Conservation (phyloP, 257 asterid genomes). For the Asclepias syriaca region DNA sequence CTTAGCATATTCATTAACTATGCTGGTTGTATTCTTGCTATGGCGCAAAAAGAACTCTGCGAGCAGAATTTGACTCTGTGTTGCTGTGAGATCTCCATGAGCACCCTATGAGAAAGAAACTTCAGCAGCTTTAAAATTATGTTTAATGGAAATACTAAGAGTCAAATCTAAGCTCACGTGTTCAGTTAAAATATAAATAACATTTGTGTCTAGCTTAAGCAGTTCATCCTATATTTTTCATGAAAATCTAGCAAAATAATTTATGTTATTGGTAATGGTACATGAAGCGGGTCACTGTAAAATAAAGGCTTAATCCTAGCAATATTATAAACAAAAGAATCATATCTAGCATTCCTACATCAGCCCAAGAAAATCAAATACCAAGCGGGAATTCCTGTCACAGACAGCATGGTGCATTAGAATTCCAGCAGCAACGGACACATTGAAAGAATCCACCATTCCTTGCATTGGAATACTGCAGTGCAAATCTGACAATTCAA, state of each 20-base stretch:
- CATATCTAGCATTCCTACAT: neutral
- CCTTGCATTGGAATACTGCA: constrained; percentile 97
- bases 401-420: constrained; percentile 91
- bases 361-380: constrained; percentile 20
- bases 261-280: neutral
- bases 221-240: neutral
- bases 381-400: constrained; percentile 72
- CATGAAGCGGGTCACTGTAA: neutral
- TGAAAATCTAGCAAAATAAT: neutral
- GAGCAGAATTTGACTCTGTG: constrained; percentile 68
- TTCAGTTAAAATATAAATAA: neutral
- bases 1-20: constrained; percentile 60
- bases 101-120: constrained; percentile 49
- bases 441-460: constrained; percentile 96
- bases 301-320: neutral
- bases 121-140: neutral
- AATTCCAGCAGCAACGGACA: constrained; percentile 96
- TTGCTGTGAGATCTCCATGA: constrained; percentile 73
- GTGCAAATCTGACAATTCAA: constrained; percentile 67
- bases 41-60: constrained; percentile 93
- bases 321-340: neutral
- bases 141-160: neutral
- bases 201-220: neutral
- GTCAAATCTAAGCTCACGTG: neutral
- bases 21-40: constrained; percentile 46